These are phyloP conservation scores for Acmispon strigosus DNA, from an alignment of 306 rosid species.

Conservation along the genomic window DNA sequence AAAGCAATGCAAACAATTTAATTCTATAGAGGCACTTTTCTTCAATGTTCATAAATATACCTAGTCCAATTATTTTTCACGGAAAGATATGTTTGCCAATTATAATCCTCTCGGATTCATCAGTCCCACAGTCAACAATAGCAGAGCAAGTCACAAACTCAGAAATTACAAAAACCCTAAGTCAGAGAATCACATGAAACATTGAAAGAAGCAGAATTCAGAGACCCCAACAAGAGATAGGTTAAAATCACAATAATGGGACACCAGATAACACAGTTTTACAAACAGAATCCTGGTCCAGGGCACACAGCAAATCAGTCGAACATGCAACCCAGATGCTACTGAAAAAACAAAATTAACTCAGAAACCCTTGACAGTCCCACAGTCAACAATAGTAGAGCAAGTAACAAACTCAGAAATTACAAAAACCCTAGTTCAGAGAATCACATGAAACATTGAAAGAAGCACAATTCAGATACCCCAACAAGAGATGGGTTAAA, in stretches of 20 bases:
- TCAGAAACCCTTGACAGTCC: not conserved
- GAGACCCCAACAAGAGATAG: not conserved
- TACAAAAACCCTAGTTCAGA: not conserved
- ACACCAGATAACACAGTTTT: not conserved
- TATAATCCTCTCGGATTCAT: not conserved
- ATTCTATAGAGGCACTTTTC: not conserved
- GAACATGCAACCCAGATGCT: not conserved
- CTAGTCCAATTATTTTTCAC: not conserved
- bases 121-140: not conserved
- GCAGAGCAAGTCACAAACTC: not conserved
- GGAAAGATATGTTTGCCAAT: not conserved
- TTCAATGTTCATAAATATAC: not conserved
- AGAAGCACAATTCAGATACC: slow-evolving; percentile 1
- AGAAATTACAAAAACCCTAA: not conserved
- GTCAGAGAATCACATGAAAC: not conserved
- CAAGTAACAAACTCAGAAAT: not conserved
- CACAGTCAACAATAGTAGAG: not conserved
- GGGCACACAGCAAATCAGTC: not conserved
- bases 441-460: not conserved
- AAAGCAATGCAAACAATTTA: not conserved
- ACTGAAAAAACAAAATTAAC: not conserved
- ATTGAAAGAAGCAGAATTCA: not conserved
- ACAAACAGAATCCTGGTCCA: not conserved
- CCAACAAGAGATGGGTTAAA: not conserved
- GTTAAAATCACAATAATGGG: not conserved